phyloP scores from a whole-genome alignment of 1,284 basidiomycete genomes.

The Apiotrichum porosum region DNA sequence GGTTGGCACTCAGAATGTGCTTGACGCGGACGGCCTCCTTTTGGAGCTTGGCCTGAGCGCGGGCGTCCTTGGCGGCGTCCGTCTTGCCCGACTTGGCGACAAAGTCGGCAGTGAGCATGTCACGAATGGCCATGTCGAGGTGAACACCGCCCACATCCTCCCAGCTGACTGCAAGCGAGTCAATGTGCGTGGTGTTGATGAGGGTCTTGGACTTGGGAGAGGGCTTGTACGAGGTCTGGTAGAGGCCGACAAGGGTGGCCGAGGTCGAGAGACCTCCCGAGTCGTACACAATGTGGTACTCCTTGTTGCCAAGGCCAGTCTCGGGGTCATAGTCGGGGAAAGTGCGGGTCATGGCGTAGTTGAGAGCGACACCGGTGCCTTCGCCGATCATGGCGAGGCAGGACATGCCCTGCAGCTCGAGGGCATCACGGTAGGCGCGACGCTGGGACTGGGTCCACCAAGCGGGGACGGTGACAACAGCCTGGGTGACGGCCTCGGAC shows the following conservation, averaged over 20 bases:
- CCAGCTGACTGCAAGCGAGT: slow-evolving; percentile 72
- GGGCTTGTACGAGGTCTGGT: slow-evolving; percentile 51
- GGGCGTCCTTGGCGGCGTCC: slow-evolving; percentile 56
- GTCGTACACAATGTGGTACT: slow-evolving; percentile 90
- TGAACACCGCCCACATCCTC: slow-evolving; percentile 75
- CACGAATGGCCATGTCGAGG: slow-evolving; percentile 75
- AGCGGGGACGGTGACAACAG: slow-evolving; percentile 78
- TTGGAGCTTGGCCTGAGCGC: slow-evolving; percentile 87
- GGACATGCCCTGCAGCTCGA: slow-evolving; percentile 81
- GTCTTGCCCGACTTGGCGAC: slow-evolving; percentile 53
- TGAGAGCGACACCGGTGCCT: slow-evolving; percentile 85
- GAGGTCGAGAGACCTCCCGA: slow-evolving; percentile 82
- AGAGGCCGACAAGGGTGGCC: slow-evolving; percentile 80
- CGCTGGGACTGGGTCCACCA: slow-evolving; percentile 84
- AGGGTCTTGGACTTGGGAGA: slow-evolving; percentile 50
- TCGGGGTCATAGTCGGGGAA: slow-evolving; percentile 56
- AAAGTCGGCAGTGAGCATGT: slow-evolving; percentile 74
- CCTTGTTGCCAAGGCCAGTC: slow-evolving; percentile 53
- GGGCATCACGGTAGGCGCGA: slow-evolving; percentile 81
- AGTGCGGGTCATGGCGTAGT: slow-evolving; percentile 91
- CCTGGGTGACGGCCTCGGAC: slow-evolving; percentile 69
- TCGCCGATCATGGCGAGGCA: slow-evolving; percentile 85
- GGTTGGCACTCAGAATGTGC: slow-evolving; percentile 88
- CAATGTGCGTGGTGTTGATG: slow-evolving; percentile 65
- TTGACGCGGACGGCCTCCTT: slow-evolving; percentile 91